These are phyloP conservation scores for Sugiyamaella castrensis DNA, from an alignment of 1,139 yeast genomes.

Conservation along the genomic window DNA sequence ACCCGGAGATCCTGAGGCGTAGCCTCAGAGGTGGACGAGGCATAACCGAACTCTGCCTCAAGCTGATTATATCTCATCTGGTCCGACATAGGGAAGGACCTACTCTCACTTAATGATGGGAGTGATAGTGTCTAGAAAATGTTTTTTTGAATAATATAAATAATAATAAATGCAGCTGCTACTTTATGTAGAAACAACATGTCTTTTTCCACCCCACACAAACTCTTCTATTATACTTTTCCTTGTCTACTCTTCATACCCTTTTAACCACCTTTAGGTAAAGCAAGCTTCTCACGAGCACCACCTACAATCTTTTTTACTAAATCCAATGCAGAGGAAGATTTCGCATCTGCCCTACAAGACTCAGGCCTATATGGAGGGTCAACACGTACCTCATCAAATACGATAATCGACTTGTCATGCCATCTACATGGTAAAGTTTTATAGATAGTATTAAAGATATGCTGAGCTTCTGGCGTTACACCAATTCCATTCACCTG, in stretches of 20 bases:
- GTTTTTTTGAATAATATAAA: no score
- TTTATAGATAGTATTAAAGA: conserved; percentile 50
- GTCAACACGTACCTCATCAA: conserved; percentile 50
- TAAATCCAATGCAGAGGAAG: conserved; percentile 41
- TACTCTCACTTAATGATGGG: no score
- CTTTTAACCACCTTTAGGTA: conserved; percentile 58
- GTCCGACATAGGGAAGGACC: no score
- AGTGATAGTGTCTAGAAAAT: no score
- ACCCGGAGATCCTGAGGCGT: no score
- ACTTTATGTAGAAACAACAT: not conserved
- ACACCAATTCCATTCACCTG: conserved; percentile 41
- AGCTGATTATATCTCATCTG: no score
- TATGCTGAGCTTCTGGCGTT: conserved; percentile 46
- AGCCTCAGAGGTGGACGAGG: no score
- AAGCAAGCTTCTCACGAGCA: conserved; percentile 53
- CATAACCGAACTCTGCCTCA: no score
- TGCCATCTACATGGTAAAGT: conserved; percentile 49
- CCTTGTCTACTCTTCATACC: conserved; percentile 1
- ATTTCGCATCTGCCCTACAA: conserved; percentile 37
- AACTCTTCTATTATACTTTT: not conserved
- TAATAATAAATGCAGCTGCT: not conserved
- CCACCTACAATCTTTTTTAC: conserved; percentile 55
- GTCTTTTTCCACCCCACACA: not conserved
- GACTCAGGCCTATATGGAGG: conserved; percentile 49
- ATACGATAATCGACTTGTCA: conserved; percentile 48